A percentile compares a stretch with the other conserved stretches of the same genome.
Conservation (phyloP, 805 yeast species). For the Candida yuanshanica region DNA sequence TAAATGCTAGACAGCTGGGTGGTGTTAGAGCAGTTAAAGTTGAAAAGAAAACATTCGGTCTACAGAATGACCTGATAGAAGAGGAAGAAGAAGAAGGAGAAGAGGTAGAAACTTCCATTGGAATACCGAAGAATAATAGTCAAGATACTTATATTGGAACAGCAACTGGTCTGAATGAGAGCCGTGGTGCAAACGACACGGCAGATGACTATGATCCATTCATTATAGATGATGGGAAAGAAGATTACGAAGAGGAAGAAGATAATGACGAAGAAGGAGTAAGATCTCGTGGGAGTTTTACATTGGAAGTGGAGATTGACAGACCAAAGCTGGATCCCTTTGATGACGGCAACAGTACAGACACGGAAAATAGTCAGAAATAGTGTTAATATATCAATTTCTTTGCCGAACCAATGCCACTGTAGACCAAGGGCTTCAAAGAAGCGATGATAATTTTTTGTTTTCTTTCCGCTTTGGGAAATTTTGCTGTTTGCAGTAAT, state of each 20-base stretch:
- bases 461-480: too few relatives aligned
- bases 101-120: slow-evolving; percentile 4
- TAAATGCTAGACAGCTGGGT: slow-evolving; percentile 20
- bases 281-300: slow-evolving; percentile 19
- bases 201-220: slow-evolving; percentile 22
- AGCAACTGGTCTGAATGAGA: slow-evolving; percentile 3
- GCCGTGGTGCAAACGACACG: not conserved
- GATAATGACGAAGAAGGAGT: slow-evolving; percentile 7
- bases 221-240: slow-evolving; percentile 20
- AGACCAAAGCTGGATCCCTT: slow-evolving; percentile 14
- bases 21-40: slow-evolving; percentile 21
- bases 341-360: slow-evolving; percentile 1
- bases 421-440: too few relatives aligned
- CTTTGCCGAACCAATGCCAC: too few relatives aligned
- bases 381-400: not conserved
- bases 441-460: too few relatives aligned
- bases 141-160: slow-evolving; percentile 6
- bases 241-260: slow-evolving; percentile 6
- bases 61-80: slow-evolving; percentile 13
- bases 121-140: not conserved
- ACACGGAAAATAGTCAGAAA: not conserved
- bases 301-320: slow-evolving; percentile 23
- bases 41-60: slow-evolving; percentile 8
- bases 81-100: slow-evolving; percentile 16
- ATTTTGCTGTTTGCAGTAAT: too few relatives aligned